Evolutionary conservation across 345 rosid genomes (phyloP), one percentile per base, ranked within the genome.

Genomic region (Ailanthus altissimus): DNA sequence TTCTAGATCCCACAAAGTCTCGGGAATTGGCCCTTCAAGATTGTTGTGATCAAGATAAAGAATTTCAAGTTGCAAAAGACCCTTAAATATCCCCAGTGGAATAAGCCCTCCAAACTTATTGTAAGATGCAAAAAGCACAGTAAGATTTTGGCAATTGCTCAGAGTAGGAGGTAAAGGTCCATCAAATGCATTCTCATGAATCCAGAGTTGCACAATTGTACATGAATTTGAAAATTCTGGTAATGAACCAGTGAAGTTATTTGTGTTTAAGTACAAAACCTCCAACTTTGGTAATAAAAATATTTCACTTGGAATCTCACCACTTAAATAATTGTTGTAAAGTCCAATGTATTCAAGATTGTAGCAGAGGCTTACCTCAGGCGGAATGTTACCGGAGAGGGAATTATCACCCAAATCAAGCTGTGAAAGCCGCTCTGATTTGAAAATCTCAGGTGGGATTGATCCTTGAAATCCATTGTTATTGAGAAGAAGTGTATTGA

Each of bases 301-400:
- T 32, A 85, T 65, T 49, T 51, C 82, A 75, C 36, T 64, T 5
- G 86, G 86, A 75, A 79, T 25, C 80, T 75, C 79, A 5, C 85
- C 88, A 47, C 28, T 77, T 56, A 85, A 74, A 51, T 69, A 77
- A 63, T 83, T 85, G 56, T 83, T 79, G 70, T 85, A 62, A 8
- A 83, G 42, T 50, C 86, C 86, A 61, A 85, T 23, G 78, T 74
- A 83, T 72, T 85, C 81, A 72, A 85, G 85, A 67, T 59, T 70
- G 36, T 59, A 59, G 59, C 82, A 83, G 23, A 71, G 50, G 58
- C 80, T 81, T 67, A 83, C 86, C 86, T 83, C 81, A 18, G 74
- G 67, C 36, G 86, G 86, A 45, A 85, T 75, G 32, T 62, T 46
- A n/a, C 86, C 86, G 5, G 85, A 79, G n/a, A 85, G 77, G 9